Base-by-base conservation (phyloP, 1,284 basidiomycete genomes). In the Dichomitus squalens region DNA sequence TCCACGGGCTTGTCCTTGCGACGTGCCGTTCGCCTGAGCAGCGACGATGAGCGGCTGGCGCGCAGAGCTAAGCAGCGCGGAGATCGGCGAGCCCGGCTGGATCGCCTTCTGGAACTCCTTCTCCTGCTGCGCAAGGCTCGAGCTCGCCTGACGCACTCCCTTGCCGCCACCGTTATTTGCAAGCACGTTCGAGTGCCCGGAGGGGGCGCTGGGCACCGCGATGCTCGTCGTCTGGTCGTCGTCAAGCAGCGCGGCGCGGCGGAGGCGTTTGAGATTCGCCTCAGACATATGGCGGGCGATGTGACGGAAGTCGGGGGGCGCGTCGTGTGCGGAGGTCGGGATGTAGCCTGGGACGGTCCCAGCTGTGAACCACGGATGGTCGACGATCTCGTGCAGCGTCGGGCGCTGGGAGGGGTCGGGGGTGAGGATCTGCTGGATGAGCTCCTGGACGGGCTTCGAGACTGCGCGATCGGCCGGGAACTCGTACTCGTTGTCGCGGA, bases 51-150 rank as follows among this genome's bases (percentile, higher is more conserved):
- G 80, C 0, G 95, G 95, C 71, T 95, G 92, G 48, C 91, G 82
- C 1, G 95, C 95, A 0, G 93, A 94, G 64, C 83, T 90, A 68
- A 99, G 84, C 52, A 99, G 78, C 5, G 93, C 93, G 20, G 93
- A 94, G 59, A 99, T 96, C 0, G 97, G 96, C 63, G 89, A 93
- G 50, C 93, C 95, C 4, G 96, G 97, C 70, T 96, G 92, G 3
- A 98, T 92, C 2, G 95, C 97, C 66, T 91, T 89, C 76, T 94
- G 88, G 85, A 97, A 96, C 73, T 98, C 96, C 68, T 91, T 88
- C 82, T 99, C 96, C 72, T 96, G 93, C 67, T 94, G 90, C 5
- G 88, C 85, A 61, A 92, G 87, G 51, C 79, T 87, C 6, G 81
- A 82, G 2, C 80, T 83, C 36, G 79, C 76, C 21, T 75, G 79